Evolutionary conservation across 352 stramenopile genomes (phyloP).

Genomic region (Peronospora destructor): DNA sequence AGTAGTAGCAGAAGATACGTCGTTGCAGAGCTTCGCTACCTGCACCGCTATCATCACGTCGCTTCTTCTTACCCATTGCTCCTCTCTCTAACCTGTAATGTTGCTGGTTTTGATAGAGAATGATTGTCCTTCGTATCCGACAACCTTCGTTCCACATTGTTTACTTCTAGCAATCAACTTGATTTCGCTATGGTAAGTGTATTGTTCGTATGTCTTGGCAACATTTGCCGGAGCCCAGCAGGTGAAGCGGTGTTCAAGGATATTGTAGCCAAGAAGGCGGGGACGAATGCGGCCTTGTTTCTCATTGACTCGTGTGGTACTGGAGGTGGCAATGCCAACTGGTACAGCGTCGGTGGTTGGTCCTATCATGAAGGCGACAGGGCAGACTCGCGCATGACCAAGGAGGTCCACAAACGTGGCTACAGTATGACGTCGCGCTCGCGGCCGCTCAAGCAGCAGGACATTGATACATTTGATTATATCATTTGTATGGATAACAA

Average conservation of each 20-base stretch:
- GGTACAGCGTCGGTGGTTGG: constrained; percentile 70
- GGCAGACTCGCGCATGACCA: constrained; percentile 78
- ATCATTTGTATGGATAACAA: constrained; percentile 88
- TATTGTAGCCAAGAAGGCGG: constrained; percentile 42
- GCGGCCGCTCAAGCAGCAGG: constrained; percentile 54
- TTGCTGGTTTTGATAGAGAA: not conserved
- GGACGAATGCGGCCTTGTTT: constrained; percentile 28
- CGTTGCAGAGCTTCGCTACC: constrained; percentile 28
- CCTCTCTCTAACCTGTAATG: not conserved
- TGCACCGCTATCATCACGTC: constrained; percentile 44
- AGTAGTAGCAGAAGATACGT: constrained; percentile 91
- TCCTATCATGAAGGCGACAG: constrained; percentile 86
- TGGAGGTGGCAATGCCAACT: constrained; percentile 68
- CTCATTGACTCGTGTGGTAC: constrained; percentile 83
- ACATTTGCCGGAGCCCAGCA: constrained; percentile 83
- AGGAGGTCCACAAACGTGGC: constrained; percentile 77
- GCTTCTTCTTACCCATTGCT: constrained; percentile 81
- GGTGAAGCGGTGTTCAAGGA: constrained; percentile 81
- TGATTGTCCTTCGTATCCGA: not conserved
- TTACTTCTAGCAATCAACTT: constrained; percentile 18
- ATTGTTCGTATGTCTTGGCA: constrained; percentile 87
- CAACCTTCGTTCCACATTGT: constrained; percentile 1
- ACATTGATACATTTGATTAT: constrained; percentile 81
- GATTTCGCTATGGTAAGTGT: constrained; percentile 50
- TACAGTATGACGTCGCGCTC: constrained; percentile 76